Base-by-base conservation (phyloP, 169 alveolate species). In the Cyclospora cayetanensis region DNA sequence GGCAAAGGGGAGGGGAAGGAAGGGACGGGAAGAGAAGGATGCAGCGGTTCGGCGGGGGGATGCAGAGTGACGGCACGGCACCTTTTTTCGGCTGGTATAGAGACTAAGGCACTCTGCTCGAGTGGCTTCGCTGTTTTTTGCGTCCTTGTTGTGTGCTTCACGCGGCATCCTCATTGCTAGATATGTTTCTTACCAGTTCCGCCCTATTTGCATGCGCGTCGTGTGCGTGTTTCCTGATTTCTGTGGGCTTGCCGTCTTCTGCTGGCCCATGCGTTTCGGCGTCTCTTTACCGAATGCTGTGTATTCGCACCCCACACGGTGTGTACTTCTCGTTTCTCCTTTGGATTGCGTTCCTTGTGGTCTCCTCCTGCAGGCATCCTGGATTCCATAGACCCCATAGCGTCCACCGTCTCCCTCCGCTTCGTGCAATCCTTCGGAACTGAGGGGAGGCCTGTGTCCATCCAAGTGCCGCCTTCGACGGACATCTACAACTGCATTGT, bases 391-490 rank as follows among this genome's bases (percentile, higher is more conserved):
- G 96, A 97, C 85, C 94, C 98, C 42, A 95, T 95, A 27, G 97
- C 95, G 46, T 94, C 97, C 41, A 93, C 98, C 0, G 96, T 97
- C 50, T 95, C 97, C 22, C 95, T 97, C 50, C 96, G 96, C 52
- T 95, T 95, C 84, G 99, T 97, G 77, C 92, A 96, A 74, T 95
- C 97, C 46, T 95, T 94, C 92, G 99, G 99, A 20, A 95, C 98
- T 12, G 99, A 97, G 72, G 98, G 97, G 22, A 82, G 99, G 65
- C 80, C 91, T n/a, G 93, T 95, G 65, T 94, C 95, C 12, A 97
- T 95, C 55, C 83, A 37, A 15, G 93, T 97, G 15, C 98, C 97
- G 22, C 97, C 98, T 7, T 95, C 98, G 1, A 80, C 94, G 72
- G 95, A 95, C 79, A 79, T 97, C 34, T 96, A 94, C 90, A 97